These are phyloP conservation scores for Cucurbita pepo DNA, from an alignment of 306 rosid genomes.

Conservation along the genomic window DNA sequence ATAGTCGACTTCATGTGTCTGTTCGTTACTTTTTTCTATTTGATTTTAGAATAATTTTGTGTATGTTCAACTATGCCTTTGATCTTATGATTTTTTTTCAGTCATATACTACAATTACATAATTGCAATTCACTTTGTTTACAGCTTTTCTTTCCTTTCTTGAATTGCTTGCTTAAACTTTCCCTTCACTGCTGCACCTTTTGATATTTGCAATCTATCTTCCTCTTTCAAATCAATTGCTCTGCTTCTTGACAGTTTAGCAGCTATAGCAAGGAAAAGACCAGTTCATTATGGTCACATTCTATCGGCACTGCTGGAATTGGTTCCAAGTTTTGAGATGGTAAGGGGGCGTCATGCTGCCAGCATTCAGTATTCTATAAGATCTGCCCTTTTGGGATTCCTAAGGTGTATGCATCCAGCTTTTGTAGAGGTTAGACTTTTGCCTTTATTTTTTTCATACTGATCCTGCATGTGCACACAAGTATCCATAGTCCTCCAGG, in stretches of 20 bases:
- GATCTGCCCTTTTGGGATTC: constrained; percentile 89
- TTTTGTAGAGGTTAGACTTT: constrained; percentile 54
- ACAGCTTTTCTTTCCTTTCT: not conserved
- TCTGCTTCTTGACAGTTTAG: constrained; percentile 50
- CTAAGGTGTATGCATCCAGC: constrained; percentile 67
- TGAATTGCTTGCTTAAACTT: not conserved
- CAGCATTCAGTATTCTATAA: constrained; percentile 66
- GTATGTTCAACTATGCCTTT: not conserved
- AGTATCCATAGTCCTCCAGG: not conserved
- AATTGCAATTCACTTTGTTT: not conserved
- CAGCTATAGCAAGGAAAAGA: constrained; percentile 78
- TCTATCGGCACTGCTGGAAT: constrained; percentile 61
- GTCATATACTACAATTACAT: not conserved
- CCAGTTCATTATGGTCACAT: constrained; percentile 51
- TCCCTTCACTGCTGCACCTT: not conserved
- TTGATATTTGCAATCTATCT: not conserved
- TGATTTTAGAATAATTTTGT: not conserved
- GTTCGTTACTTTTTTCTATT: not conserved
- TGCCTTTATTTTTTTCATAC: not conserved
- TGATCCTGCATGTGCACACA: not conserved
- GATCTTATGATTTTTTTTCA: not conserved
- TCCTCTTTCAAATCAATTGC: not conserved
- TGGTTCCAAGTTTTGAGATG: constrained; percentile 52
- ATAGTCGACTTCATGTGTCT: not conserved
- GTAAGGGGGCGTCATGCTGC: constrained; percentile 63